Base-by-base conservation (phyloP, 2,329 filamentous ascomycete species). In the Aspergillus uvarum region DNA sequence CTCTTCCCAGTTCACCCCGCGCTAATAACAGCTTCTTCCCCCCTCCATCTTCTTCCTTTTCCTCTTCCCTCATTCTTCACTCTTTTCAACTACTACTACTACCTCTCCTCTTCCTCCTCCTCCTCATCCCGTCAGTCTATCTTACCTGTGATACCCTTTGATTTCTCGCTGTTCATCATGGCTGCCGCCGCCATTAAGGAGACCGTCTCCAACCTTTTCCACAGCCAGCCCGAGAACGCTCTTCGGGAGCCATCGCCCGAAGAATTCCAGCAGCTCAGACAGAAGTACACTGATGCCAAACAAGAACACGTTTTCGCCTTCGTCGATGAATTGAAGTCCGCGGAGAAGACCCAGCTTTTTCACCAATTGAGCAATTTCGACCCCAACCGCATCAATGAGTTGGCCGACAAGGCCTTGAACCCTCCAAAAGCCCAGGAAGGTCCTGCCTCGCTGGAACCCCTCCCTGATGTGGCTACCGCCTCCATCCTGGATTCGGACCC, bases 401-500 rank as follows among this genome's bases (percentile, higher is more conserved):
- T 98, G 76, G 89, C 91, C 72, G 81, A 94, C 67, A 88, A 85
- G 74, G 92, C 93, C 61, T 83, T 98, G 65, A 86, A 92, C 79
- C 91, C 93, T 31, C 86, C 89, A 63, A 84, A 88, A 70, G 64
- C 79, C 56, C 79, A 83, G 63, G 78, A 80, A 44, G 72, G 75
- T 51, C 68, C 78, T 60, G 77, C 82, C 58, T 82, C 80, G 63
- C 87, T 98, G 73, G 91, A 97, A 78, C 94, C 94, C 55, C 87
- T 99, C 24, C 95, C 95, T 64, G 89, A 91, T 51, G 87, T 89
- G 59, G 91, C 92, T 52, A 91, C 87, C 51, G 95, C 93, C 54
- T 97, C 92, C 60, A 91, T 97, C 69, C 87, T 98, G 75, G 94
- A 98, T 79, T 96, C 93, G 62, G 86, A 90, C 69, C 77, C 87